Percentiles rank a stretch among this genome's conserved stretches.
phyloP scores from a whole-genome alignment of 2,329 filamentous ascomycete genomes.

The Ophiostoma perfectum region DNA sequence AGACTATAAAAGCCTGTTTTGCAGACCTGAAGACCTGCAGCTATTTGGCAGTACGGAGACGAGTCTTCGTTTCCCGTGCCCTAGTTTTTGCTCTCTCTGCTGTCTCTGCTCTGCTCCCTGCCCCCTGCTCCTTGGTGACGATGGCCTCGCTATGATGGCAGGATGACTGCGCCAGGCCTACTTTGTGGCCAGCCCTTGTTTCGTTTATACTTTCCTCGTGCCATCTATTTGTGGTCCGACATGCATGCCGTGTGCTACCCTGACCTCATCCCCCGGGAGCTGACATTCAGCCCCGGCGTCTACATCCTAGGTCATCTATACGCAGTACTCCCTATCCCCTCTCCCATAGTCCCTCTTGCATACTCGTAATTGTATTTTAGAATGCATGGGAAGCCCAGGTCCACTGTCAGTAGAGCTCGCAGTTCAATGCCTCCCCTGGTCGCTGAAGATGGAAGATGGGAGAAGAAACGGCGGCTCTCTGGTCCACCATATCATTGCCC shows the following conservation, averaged over 20 bases:
- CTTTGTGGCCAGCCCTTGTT: background rate
- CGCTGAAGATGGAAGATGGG: no score
- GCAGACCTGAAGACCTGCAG: background rate
- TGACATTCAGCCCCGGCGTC: background rate
- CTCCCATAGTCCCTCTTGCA: no score
- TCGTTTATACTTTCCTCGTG: constrained; percentile 2
- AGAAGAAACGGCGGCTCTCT: no score
- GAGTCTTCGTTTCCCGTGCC: background rate
- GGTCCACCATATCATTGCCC: no score
- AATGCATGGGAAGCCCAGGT: no score
- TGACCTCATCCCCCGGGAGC: background rate
- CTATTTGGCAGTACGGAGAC: background rate
- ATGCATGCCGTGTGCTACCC: constrained; percentile 8
- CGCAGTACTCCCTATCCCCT: no score
- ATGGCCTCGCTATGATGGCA: no score
- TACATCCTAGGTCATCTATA: background rate
- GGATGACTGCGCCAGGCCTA: no score
- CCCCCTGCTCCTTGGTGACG: background rate
- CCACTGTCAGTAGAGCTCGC: no score
- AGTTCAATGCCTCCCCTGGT: no score
- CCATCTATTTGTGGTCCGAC: background rate
- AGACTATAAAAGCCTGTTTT: constrained; percentile 8
- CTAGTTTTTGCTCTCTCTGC: background rate
- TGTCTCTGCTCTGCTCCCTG: background rate
- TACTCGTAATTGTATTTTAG: no score